phyloP scores from a whole-genome alignment of 2,329 filamentous ascomycete species.

The Arthroderma uncinatum region DNA sequence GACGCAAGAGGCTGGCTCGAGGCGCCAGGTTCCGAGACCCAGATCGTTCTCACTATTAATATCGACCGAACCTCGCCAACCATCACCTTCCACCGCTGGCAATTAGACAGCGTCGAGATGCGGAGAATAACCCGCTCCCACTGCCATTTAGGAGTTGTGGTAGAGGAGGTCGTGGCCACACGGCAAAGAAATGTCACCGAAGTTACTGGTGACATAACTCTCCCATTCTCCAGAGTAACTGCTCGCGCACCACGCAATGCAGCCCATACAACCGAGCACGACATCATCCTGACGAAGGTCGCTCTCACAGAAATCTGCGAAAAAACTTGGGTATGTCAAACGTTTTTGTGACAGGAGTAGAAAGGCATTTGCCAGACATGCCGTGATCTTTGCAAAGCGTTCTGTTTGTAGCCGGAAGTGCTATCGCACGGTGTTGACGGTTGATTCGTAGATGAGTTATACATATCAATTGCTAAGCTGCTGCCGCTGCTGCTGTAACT shows the following conservation, averaged over 20 bases:
- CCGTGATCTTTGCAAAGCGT: too few species aligned
- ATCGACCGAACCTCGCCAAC: neutral
- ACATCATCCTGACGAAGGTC: neutral
- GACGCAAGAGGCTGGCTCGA: slow-evolving; percentile 10
- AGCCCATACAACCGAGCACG: neutral
- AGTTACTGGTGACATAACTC: neutral
- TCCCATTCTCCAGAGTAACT: neutral
- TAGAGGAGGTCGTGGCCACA: neutral
- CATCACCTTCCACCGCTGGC: neutral
- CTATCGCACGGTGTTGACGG: too few species aligned
- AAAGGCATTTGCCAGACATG: too few species aligned
- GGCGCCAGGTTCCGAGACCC: neutral
- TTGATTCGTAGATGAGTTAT: too few species aligned
- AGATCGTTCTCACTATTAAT: slow-evolving; percentile 8
- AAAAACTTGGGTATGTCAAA: neutral
- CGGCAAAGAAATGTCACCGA: neutral
- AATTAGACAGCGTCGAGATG: neutral
- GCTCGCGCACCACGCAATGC: neutral
- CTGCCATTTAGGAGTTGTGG: neutral
- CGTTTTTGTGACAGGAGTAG: too few species aligned
- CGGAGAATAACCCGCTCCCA: neutral
- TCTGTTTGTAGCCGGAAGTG: too few species aligned
- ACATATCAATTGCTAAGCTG: too few species aligned
- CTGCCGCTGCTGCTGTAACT: too few species aligned
- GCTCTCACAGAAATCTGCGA: neutral